A percentile compares a stretch with the other conserved stretches of the same genome.
phyloP scores from a whole-genome alignment of 441 rosid genomes.

The Metrosideros polymorpha region DNA sequence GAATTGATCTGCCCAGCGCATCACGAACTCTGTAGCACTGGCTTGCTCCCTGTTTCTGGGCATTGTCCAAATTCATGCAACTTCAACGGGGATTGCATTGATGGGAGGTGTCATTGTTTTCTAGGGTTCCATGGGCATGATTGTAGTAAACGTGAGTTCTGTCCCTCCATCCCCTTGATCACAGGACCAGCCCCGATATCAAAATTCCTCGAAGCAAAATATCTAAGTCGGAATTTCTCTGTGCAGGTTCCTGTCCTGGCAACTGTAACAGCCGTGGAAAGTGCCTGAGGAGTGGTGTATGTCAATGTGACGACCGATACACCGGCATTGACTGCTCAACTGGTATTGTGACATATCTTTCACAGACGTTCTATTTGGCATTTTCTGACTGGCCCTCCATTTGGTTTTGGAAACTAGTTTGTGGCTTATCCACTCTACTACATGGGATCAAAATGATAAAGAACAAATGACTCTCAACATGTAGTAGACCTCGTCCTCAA shows the following conservation, averaged over 20 bases:
- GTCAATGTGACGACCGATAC: constrained; percentile 65
- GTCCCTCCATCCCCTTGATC: background rate
- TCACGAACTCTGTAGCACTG: constrained; percentile 71
- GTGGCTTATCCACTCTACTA: background rate
- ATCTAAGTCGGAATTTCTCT: background rate
- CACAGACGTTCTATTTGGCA: background rate
- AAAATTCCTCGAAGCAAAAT: background rate
- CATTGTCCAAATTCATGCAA: constrained; percentile 76
- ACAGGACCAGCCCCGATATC: background rate
- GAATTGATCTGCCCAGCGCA: constrained; percentile 86
- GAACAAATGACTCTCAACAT: background rate
- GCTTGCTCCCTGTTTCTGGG: constrained; percentile 45
- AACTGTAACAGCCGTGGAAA: constrained; percentile 73
- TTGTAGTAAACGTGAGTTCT: constrained; percentile 72
- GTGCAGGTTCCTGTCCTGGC: constrained; percentile 74
- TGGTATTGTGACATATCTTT: constrained; percentile 28
- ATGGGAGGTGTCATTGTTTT: constrained; percentile 82
- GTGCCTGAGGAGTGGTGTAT: constrained; percentile 68
- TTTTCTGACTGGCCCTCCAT: background rate
- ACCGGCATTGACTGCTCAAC: constrained; percentile 97
- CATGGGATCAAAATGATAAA: background rate
- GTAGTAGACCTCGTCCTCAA: background rate
- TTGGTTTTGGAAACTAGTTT: background rate
- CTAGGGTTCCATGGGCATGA: constrained; percentile 88
- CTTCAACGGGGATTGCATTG: constrained; percentile 87